Conservation (phyloP, 1,139 yeast species). For the Spathaspora sp. region DNA sequence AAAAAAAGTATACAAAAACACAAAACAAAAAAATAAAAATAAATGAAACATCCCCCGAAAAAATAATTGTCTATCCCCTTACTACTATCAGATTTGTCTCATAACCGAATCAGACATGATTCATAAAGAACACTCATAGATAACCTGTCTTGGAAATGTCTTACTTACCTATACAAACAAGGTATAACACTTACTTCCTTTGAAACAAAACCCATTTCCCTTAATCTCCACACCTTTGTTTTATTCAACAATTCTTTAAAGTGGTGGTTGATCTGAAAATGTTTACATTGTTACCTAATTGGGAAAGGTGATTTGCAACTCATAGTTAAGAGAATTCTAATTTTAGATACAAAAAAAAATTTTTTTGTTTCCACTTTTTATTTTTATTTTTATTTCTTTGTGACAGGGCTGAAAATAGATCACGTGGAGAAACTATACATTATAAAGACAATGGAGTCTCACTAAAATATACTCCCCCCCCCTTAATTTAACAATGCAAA, state of each 20-base stretch:
- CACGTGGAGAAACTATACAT: not conserved
- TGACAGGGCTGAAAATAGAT: not conserved
- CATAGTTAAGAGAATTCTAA: not conserved
- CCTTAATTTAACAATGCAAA: no score
- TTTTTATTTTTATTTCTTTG: not conserved
- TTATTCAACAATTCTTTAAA: no score
- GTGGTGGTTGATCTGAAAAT: not conserved
- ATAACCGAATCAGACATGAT: not conserved
- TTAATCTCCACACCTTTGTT: no score
- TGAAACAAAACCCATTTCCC: no score
- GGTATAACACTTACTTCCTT: no score
- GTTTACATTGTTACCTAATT: conserved; percentile 3
- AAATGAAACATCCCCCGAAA: not conserved
- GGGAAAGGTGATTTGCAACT: conserved; percentile 3
- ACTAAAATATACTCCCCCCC: no score
- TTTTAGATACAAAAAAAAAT: not conserved
- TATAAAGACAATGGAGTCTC: no score
- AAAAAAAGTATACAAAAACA: not conserved
- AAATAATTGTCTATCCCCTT: conserved; percentile 1
- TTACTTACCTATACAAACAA: no score
- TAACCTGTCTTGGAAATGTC: no score
- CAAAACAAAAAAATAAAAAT: not conserved
- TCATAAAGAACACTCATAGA: not conserved
- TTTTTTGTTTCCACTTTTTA: not conserved
- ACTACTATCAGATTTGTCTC: not conserved